These are phyloP conservation scores for Proteromonas lacertae DNA, from an alignment of 352 stramenopile genomes.

Conservation along the genomic window DNA sequence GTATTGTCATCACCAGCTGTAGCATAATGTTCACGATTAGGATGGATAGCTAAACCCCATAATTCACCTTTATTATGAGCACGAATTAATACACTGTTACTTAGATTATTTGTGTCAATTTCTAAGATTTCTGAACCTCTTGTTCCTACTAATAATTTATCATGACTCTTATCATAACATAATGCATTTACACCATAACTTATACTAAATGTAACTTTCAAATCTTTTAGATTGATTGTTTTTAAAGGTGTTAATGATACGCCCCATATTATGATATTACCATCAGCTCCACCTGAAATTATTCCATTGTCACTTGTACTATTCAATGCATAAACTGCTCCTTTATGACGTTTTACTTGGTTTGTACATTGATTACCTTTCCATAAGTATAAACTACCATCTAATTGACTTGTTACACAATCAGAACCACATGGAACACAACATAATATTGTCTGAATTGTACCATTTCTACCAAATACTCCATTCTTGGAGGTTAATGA, in stretches of 20 bases:
- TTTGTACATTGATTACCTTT: slow-evolving; percentile 5
- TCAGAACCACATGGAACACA: slow-evolving; percentile 4
- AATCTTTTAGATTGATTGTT: slow-evolving; percentile 3
- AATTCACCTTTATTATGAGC: slow-evolving; percentile 16
- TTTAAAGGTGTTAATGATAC: slow-evolving; percentile 11
- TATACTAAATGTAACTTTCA: not conserved
- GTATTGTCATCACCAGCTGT: slow-evolving; percentile 42
- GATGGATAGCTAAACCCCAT: slow-evolving; percentile 37
- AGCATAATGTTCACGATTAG: slow-evolving; percentile 27
- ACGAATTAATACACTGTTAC: slow-evolving; percentile 1
- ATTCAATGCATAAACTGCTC: slow-evolving; percentile 3
- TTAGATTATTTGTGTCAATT: slow-evolving; percentile 14
- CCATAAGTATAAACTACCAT: slow-evolving; percentile 8
- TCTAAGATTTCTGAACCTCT: slow-evolving; percentile 41
- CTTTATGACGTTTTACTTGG: slow-evolving; percentile 1
- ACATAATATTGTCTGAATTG: slow-evolving; percentile 1
- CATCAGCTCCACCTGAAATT: slow-evolving; percentile 28
- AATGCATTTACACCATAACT: slow-evolving; percentile 3
- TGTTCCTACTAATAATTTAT: slow-evolving; percentile 33
- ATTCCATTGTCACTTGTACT: not conserved
- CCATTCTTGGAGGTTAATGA: slow-evolving; percentile 4
- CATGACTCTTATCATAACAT: slow-evolving; percentile 16
- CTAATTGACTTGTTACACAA: slow-evolving; percentile 5
- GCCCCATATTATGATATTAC: slow-evolving; percentile 32
- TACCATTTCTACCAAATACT: not conserved